Conservation (phyloP, 257 asterid species). For the Echium plantagineum region DNA sequence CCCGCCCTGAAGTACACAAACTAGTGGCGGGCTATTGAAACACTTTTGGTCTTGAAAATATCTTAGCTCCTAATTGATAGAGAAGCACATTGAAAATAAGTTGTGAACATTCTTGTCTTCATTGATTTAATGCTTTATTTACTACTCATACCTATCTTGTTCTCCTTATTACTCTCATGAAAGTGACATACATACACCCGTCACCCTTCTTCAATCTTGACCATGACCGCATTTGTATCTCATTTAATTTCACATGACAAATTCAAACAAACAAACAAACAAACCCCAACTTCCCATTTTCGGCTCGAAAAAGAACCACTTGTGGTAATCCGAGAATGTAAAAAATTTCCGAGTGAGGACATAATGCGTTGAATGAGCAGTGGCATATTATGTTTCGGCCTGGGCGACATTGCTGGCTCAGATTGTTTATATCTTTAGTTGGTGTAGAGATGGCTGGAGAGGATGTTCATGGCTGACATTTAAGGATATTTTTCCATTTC, state of each 20-base stretch:
- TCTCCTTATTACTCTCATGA: background rate
- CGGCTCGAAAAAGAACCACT: too few species aligned
- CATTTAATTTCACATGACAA: background rate
- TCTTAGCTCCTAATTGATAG: background rate
- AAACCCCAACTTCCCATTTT: background rate
- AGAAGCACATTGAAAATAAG: background rate
- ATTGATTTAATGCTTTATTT: background rate
- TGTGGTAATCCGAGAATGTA: too few species aligned
- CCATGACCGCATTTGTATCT: background rate
- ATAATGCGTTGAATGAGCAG: conserved; percentile 26
- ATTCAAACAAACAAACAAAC: too few species aligned
- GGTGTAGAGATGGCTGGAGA: too few species aligned
- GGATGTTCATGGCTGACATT: too few species aligned
- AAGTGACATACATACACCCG: background rate
- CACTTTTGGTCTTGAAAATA: background rate
- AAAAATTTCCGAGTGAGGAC: too few species aligned
- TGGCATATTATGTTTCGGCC: conserved; percentile 65
- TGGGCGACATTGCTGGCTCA: conserved; percentile 75
- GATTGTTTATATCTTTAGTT: conserved; percentile 45
- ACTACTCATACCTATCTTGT: background rate
- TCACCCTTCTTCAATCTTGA: background rate
- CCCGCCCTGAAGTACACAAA: too few species aligned
- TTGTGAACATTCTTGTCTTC: background rate
- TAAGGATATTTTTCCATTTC: too few species aligned
- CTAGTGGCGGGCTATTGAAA: background rate